These are phyloP conservation scores for Ophiostoma triangulosporum DNA, from an alignment of 2,329 filamentous ascomycete genomes.

Conservation along the genomic window DNA sequence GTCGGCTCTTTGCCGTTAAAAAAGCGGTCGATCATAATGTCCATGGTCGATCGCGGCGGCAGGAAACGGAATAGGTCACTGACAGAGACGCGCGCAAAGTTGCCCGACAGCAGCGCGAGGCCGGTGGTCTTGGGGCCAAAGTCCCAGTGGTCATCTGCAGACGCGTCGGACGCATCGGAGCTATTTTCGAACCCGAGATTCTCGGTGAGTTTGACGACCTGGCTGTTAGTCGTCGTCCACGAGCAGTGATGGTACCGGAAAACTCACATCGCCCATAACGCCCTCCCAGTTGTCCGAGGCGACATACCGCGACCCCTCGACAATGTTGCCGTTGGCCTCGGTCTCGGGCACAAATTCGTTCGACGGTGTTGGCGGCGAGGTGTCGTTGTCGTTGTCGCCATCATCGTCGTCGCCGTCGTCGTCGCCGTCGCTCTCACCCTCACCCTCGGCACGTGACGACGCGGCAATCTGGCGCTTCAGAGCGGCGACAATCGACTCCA, in stretches of 20 bases:
- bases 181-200: conserved; percentile 2
- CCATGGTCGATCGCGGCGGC: conserved; percentile 14
- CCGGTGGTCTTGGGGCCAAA: conserved; percentile 8
- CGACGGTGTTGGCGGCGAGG: background rate
- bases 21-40: conserved; percentile 17
- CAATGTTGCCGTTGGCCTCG: conserved; percentile 3
- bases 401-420: conserved; percentile 1
- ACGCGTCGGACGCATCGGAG: background rate
- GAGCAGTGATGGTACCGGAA: background rate
- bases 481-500: conserved; percentile 7
- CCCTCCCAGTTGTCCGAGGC: conserved; percentile 20
- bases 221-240: background rate
- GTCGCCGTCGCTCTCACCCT: background rate
- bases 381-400: background rate
- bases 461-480: background rate
- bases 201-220: conserved; percentile 11
- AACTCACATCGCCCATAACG: conserved; percentile 15
- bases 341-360: background rate
- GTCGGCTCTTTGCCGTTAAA: conserved; percentile 17
- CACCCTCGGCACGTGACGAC: background rate
- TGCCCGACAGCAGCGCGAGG: conserved; percentile 14
- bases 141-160: conserved; percentile 6
- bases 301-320: conserved; percentile 17
- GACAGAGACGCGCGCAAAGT: conserved; percentile 11
- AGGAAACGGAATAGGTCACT: conserved; percentile 13